Percentiles rank a stretch among this genome's conserved stretches.
Evolutionary conservation across 192 early-diverging fungal genomes (phyloP).

Genomic region (Pilaira anomala): DNA sequence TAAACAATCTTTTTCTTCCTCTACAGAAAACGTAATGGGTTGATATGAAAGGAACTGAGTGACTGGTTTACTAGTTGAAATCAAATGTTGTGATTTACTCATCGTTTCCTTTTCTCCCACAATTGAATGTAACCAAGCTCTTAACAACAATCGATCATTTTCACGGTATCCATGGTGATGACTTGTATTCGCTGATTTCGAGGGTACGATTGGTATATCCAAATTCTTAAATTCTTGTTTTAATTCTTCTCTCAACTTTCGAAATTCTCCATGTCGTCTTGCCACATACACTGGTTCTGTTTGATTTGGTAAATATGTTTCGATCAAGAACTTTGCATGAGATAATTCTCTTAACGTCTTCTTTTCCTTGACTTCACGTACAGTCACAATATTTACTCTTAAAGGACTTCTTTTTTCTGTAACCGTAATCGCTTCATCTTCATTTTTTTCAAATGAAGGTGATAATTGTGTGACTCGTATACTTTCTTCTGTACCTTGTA

Average conservation of each 20-base stretch:
- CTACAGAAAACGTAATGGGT: slow-evolving; percentile 29
- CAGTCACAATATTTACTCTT: slow-evolving; percentile 43
- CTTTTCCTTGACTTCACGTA: slow-evolving; percentile 36
- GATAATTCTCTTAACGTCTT: slow-evolving; percentile 39
- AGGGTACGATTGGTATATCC: slow-evolving; percentile 38
- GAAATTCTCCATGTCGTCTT: slow-evolving; percentile 43
- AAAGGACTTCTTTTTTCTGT: not conserved
- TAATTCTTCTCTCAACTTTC: slow-evolving; percentile 33
- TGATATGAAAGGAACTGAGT: slow-evolving; percentile 35
- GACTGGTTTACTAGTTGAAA: not conserved
- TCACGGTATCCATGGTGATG: slow-evolving; percentile 32
- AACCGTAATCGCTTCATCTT: too few species aligned
- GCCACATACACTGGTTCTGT: slow-evolving; percentile 28
- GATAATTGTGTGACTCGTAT: slow-evolving; percentile 13
- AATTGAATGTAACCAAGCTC: slow-evolving; percentile 38
- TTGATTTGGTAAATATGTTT: slow-evolving; percentile 16
- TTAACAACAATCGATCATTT: slow-evolving; percentile 45
- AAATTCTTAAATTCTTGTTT: slow-evolving; percentile 37
- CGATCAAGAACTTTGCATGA: slow-evolving; percentile 44
- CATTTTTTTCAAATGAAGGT: not conserved
- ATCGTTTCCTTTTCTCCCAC: slow-evolving; percentile 22
- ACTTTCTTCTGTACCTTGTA: slow-evolving; percentile 26
- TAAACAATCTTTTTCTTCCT: slow-evolving; percentile 37
- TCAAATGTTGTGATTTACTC: slow-evolving; percentile 12
- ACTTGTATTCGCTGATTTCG: slow-evolving; percentile 19